Conservation (phyloP, 208 protist species). For the Plasmodiophora brassicae region DNA sequence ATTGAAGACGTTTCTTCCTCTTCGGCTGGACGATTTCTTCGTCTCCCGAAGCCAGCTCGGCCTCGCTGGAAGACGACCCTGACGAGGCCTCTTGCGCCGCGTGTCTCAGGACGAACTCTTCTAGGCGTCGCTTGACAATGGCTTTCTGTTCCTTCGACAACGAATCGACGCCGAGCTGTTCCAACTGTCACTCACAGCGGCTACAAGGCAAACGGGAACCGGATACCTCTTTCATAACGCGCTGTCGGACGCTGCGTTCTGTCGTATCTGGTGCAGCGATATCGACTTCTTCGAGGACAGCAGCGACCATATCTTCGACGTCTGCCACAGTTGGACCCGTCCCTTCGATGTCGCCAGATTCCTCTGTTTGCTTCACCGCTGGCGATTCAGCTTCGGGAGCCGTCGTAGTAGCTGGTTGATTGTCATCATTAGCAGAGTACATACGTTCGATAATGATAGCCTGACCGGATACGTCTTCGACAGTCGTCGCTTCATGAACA, state of each 20-base stretch:
- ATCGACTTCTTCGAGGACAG: no score
- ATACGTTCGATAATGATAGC: no score
- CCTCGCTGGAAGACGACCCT: background rate
- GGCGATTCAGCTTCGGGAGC: no score
- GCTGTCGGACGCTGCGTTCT: background rate
- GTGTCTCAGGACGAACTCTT: background rate
- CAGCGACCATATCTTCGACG: no score
- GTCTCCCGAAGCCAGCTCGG: background rate
- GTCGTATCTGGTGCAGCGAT: background rate
- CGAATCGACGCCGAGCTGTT: background rate
- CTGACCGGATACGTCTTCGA: no score
- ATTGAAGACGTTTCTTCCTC: background rate
- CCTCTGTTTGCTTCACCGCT: no score
- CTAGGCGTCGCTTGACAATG: background rate
- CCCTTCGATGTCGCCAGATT: no score
- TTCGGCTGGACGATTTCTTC: background rate
- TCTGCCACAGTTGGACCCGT: no score
- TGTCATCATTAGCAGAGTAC: no score
- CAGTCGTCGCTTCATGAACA: no score
- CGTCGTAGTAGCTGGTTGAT: no score
- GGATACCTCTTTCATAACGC: background rate
- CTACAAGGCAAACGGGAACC: background rate
- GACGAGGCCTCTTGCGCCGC: background rate
- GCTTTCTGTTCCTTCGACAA: background rate
- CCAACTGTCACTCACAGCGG: background rate